These are phyloP conservation scores for Chrysanthemum seticuspe DNA, from an alignment of 129 eudicot genomes.

Conservation along the genomic window DNA sequence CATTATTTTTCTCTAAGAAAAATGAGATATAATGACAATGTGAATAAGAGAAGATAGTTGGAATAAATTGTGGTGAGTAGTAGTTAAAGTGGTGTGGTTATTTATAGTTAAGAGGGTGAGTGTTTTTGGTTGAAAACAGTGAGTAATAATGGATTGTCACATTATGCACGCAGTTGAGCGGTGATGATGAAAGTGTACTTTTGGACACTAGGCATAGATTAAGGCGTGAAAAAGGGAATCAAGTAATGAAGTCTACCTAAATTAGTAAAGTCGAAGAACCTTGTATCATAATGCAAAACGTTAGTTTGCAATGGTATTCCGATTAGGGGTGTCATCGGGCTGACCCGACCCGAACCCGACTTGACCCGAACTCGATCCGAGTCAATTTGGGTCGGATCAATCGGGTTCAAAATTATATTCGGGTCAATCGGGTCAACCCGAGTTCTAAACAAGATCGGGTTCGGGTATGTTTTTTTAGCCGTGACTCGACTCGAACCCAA, in stretches of 20 bases:
- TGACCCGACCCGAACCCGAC: too few relatives aligned
- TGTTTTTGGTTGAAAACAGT: background rate
- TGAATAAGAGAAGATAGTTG: background rate
- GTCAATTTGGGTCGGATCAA: too few relatives aligned
- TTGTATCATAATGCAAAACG: too few relatives aligned
- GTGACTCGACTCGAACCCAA: too few relatives aligned
- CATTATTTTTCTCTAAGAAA: background rate
- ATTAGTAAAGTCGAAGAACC: background rate
- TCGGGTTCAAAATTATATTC: too few relatives aligned
- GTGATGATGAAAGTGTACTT: slow-evolving; percentile 18
- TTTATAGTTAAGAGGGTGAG: slow-evolving; percentile 23
- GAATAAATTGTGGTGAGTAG: slow-evolving; percentile 12
- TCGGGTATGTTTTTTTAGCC: too few relatives aligned
- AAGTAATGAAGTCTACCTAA: background rate
- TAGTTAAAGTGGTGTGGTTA: slow-evolving; percentile 12
- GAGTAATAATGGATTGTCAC: slow-evolving; percentile 21
- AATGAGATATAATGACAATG: background rate
- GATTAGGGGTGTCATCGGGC: too few relatives aligned
- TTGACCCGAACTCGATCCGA: too few relatives aligned
- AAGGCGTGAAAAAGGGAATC: slow-evolving; percentile 36
- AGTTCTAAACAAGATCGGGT: too few relatives aligned
- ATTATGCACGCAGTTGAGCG: slow-evolving; percentile 4
- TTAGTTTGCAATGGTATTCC: too few relatives aligned
- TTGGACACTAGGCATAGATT: slow-evolving; percentile 30
- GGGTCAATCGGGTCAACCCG: too few relatives aligned